phyloP scores from a whole-genome alignment of 169 alveolate species.

The Babesia bovis region DNA sequence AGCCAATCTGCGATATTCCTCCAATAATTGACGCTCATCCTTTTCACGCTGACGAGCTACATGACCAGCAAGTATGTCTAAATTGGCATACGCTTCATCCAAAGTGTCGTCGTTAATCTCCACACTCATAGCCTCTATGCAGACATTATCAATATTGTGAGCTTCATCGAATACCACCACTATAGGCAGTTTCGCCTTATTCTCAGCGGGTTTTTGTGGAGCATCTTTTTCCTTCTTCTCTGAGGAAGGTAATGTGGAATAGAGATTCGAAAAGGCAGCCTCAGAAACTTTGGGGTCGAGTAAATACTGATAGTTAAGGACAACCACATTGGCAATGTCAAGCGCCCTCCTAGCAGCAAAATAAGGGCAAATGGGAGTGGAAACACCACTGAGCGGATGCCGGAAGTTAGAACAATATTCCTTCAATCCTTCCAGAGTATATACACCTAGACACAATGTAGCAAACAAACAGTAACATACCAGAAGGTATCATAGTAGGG shows the following conservation, averaged over 20 bases:
- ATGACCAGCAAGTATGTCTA: slow-evolving; percentile 69
- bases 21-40: slow-evolving; percentile 41
- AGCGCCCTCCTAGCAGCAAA: slow-evolving; percentile 91
- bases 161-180: slow-evolving; percentile 96
- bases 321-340: slow-evolving; percentile 92
- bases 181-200: slow-evolving; percentile 79
- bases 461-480: slow-evolving; percentile 11
- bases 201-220: slow-evolving; percentile 43
- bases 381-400: slow-evolving; percentile 68
- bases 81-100: slow-evolving; percentile 84
- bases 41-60: slow-evolving; percentile 68
- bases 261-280: slow-evolving; percentile 64
- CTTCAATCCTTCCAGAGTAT: slow-evolving; percentile 93
- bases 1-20: slow-evolving; percentile 48
- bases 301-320: slow-evolving; percentile 92
- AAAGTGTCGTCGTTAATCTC: slow-evolving; percentile 85
- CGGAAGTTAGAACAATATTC: slow-evolving; percentile 79
- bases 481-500: slow-evolving; percentile 66
- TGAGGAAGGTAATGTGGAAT: slow-evolving; percentile 36
- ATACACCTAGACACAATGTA: slow-evolving; percentile 84
- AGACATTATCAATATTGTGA: slow-evolving; percentile 97
- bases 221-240: slow-evolving; percentile 19
- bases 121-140: slow-evolving; percentile 95
- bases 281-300: slow-evolving; percentile 95
- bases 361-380: slow-evolving; percentile 89